Evolutionary conservation across 1,284 basidiomycete genomes (phyloP), one percentile per base, ranked within the genome.

Genomic region (Tilletia setariae): DNA sequence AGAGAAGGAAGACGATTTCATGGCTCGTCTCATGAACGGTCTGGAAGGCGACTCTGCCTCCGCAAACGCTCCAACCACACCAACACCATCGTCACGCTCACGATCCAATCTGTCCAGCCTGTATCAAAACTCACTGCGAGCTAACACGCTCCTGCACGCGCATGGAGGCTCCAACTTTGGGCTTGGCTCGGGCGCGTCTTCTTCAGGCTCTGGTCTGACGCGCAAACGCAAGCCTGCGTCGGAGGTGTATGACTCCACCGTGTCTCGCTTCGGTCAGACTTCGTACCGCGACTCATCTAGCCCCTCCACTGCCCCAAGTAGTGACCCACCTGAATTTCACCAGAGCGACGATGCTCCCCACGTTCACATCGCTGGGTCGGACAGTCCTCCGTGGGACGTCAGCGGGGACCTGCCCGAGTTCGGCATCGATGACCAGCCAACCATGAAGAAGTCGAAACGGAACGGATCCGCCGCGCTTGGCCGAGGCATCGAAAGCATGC

Each of bases 1-100:
- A 21, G 78, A 79, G 68, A 74, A 80, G 62, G 80, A 82, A 47
- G 79, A 77, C 32, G 80, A 80, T 71, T 82, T 82, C 65, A 82
- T 82, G 80, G 72, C 73, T 28, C 65, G 69, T 28, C 70, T 82
- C 47, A 74, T 82, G 67, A 78, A 75, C 62, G 77, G 76, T 25
- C 74, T 82, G 40, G 43, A 40, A 13, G 62, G 62, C 40, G 35
- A 25, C n/a, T 42, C 30, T 9, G 11, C 23, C 21, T 23, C 30
- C 28, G 23, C 13, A 30, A 40, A 21, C 6, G 11, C 59, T 23
- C 66, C 30, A 56, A 40, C 21, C 49, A 51, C 32, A 53, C 67
- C 68, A 74, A 78, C 25, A 69, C 46, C 21, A 21, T 46, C 70
- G 53, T 42, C 43, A 16, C 68, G 67, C 7, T 69, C 72, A 47